Evolutionary conservation across 1,284 basidiomycete species (phyloP), one percentile per base, ranked within the genome.

Genomic region (Schizopora paradoxa): DNA sequence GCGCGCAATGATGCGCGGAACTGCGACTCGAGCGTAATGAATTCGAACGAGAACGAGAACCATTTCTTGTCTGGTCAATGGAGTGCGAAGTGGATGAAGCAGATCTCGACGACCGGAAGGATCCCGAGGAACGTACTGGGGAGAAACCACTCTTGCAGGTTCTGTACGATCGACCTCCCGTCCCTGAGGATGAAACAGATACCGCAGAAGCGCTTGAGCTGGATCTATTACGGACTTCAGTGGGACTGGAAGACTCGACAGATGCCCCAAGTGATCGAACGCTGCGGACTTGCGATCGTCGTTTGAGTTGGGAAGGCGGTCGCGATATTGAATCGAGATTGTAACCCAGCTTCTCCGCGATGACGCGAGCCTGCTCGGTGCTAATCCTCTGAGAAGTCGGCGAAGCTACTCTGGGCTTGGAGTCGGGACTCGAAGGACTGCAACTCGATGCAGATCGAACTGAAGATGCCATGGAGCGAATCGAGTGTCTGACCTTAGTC

Each of bases 101-200:
- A 27, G 35, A 45, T 22, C 32, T 23, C 28, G 43, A 25, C 22
- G 43, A 45, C 23, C 25, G 18, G 4, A 34, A 26, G 1, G 43
- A 36, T 27, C 43, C 43, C n/a, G 38, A 43, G 14, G 47, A 44
- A 10, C 37, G 48, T n/a, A 44, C 38, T 14, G 42, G 32, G 21
- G 44, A 49, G 32, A 34, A 49, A 16, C 43, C 48, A 21, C 43
- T 40, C 31, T 32, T 45, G n/a, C 36, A 44, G 25, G 48, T 45
- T 19, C 21, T 25, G 37, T n/a, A 6, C 13, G 48, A 49, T 4
- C 26, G 32, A 13, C 28, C 29, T 6, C 42, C 29, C 14, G 14
- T 28, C 7, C 21, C 25, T 19, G 14, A 28, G 19, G 19, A 28
- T 14, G 21, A 19, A 28, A 27, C 6, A 14, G 33, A 7, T 4